A percentile compares a stretch with the other conserved stretches of the same genome.
Conservation (phyloP, 129 eudicot species). For the Gnaphalium uliginosum region DNA sequence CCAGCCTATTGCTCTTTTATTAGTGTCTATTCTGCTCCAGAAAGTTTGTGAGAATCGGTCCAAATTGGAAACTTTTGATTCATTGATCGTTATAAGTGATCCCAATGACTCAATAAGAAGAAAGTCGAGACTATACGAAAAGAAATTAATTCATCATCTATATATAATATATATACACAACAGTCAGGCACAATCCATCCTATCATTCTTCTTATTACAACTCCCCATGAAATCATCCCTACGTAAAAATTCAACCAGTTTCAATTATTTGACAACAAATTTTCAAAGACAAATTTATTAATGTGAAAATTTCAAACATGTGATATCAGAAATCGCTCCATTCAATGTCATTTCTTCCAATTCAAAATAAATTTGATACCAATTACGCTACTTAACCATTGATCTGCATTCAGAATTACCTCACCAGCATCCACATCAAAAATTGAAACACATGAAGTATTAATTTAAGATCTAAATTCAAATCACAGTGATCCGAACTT, state of each 20-base stretch:
- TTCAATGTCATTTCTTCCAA: constrained; percentile 1
- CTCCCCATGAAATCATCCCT: neutral
- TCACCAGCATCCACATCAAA: constrained; percentile 24
- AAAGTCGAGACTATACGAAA: neutral
- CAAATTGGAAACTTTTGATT: neutral
- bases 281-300: neutral
- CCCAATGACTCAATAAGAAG: neutral
- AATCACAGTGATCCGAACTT: constrained; percentile 35
- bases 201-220: neutral
- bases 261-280: constrained; percentile 2
- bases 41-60: constrained; percentile 10
- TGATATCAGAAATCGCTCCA: constrained; percentile 6
- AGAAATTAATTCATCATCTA: constrained; percentile 10
- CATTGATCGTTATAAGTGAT: neutral
- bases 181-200: neutral
- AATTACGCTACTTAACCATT: constrained; percentile 1
- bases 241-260: neutral
- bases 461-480: constrained; percentile 32
- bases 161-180: neutral
- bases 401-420: constrained; percentile 21
- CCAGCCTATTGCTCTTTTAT: constrained; percentile 8
- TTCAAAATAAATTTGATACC: neutral
- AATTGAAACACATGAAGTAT: neutral
- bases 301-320: neutral
- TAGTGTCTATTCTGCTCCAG: constrained; percentile 6